Evolutionary conservation across 768 basidiomycete species (phyloP), one percentile per base, ranked within the genome.

Genomic region (Suillus lakei): DNA sequence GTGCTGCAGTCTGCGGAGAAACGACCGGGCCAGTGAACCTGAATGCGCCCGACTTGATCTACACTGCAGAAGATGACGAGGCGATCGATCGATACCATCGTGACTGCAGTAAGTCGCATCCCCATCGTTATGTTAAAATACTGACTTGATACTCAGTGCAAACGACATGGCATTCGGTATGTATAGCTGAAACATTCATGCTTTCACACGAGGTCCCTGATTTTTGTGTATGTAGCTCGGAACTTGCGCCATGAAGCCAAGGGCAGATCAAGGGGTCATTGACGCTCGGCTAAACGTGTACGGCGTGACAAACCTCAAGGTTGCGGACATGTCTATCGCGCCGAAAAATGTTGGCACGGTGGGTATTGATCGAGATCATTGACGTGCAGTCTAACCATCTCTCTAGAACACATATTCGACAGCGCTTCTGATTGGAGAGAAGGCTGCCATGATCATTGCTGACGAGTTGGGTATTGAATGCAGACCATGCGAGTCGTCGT

Each of bases 181-280:
- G 66, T 72, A 13, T 5, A 13, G 30, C 53, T 32, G 5, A 32
- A 32, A 21, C 53, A 12, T 32, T 30, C 28, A 53, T 53, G 18
- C 51, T 53, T 30, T 21, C 2, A 30, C 51, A 30, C 18, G 59
- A 58, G 59, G 41, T 15, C 26, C 75, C 62, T 68, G 71, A 30
- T 76, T 71, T 63, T 77, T 54, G 18, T 34, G 36, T 48, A 2
- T 50, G 3, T 62, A 89, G 87, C 78, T 88, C 16, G 88, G 88
- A 46, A 90, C 88, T 0, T 90, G 88, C 65, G 84, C 88, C 1
- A 90, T 91, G 88, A 89, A 87, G 71, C 81, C 87, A 2, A 81
- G 83, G 23, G 80, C 84, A 21, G 62, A 81, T 51, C 84, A 83
- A 8, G 89, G 89, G 12, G 90, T 91, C 4, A 85, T 91, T 12